Evolutionary conservation across 495 filamentous ascomycete species (phyloP).

Genomic region (Penicillium roqueforti): DNA sequence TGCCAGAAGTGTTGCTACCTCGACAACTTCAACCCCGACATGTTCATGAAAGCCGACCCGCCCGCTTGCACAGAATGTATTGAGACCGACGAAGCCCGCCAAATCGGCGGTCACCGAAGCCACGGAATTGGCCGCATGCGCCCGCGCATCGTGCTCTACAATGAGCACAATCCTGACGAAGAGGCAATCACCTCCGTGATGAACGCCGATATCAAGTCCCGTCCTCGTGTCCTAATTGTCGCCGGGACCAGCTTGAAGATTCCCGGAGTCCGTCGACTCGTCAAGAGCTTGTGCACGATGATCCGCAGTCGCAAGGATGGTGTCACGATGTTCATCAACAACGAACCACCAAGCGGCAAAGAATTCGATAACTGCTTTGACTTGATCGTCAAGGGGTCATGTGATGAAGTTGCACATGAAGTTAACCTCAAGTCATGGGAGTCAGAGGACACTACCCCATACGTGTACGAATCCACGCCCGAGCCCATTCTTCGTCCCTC

Average conservation of each 20-base stretch:
- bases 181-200: conserved; percentile 92
- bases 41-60: conserved; percentile 79
- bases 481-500: conserved; percentile 21
- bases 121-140: conserved; percentile 89
- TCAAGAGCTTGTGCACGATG: conserved; percentile 81
- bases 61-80: conserved; percentile 77
- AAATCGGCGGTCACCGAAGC: conserved; percentile 80
- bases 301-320: conserved; percentile 78
- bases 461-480: conserved; percentile 12
- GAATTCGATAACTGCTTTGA: conserved; percentile 93
- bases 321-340: conserved; percentile 92
- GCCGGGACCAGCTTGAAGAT: conserved; percentile 95
- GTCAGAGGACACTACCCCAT: conserved; percentile 59
- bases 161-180: conserved; percentile 93
- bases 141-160: conserved; percentile 93
- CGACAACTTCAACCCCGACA: conserved; percentile 65
- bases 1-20: conserved; percentile 86
- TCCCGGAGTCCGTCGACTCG: conserved; percentile 82
- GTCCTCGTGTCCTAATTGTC: conserved; percentile 89
- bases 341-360: conserved; percentile 72
- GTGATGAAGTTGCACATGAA: conserved; percentile 77
- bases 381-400: conserved; percentile 78
- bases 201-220: conserved; percentile 71
- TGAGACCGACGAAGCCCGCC: conserved; percentile 69
- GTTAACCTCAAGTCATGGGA: conserved; percentile 57